These are phyloP conservation scores for Saccharomycopsis sp. DNA, from an alignment of 805 yeast species.

Conservation along the genomic window DNA sequence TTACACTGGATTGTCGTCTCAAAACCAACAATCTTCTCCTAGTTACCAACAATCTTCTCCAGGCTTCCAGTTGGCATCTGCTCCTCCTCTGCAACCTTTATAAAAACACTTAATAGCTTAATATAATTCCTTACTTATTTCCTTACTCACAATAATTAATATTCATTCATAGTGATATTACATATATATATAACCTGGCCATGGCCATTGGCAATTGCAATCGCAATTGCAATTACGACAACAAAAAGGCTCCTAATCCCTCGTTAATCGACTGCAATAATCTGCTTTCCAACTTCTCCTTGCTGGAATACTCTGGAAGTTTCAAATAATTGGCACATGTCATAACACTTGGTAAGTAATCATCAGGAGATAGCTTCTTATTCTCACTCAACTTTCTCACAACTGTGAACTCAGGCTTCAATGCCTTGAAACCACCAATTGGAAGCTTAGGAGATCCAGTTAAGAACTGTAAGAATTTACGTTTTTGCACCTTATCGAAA, in stretches of 20 bases:
- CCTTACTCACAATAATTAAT: no score
- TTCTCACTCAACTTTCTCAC: constrained; percentile 79
- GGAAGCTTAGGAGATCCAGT: constrained; percentile 94
- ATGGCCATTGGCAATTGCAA: no score
- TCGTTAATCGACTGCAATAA: constrained; percentile 70
- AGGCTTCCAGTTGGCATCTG: no score
- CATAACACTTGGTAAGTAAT: constrained; percentile 93
- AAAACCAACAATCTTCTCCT: no score
- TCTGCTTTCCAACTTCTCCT: constrained; percentile 50
- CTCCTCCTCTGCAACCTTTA: no score
- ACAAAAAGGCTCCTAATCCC: constrained; percentile 81
- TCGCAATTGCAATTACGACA: no score
- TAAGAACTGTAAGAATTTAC: constrained; percentile 75
- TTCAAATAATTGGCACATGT: constrained; percentile 94
- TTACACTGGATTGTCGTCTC: no score
- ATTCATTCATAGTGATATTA: no score
- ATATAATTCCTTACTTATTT: no score
- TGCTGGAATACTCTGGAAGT: constrained; percentile 71
- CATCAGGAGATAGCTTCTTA: constrained; percentile 54
- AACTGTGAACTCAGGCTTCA: constrained; percentile 79
- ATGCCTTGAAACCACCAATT: constrained; percentile 82
- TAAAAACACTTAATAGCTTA: no score
- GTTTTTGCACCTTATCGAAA: constrained; percentile 48
- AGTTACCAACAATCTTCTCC: no score
- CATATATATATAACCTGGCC: no score